phyloP scores from a whole-genome alignment of 805 yeast species.

The Metschnikowia baotianmanensis region DNA sequence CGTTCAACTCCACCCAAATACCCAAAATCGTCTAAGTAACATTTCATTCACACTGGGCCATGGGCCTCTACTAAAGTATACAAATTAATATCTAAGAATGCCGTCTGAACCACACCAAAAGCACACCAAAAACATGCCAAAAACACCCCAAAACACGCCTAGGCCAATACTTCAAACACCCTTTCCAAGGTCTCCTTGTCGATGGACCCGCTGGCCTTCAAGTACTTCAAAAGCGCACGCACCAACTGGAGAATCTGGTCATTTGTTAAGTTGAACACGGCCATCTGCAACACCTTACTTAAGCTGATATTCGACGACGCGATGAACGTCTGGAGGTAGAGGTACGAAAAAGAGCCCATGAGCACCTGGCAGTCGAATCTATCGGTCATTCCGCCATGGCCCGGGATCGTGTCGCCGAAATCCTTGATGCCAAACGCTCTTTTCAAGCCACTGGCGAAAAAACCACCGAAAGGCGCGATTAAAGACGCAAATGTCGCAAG shows the following conservation, averaged over 20 bases:
- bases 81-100: neutral
- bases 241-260: conserved; percentile 65
- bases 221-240: conserved; percentile 54
- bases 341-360: conserved; percentile 93
- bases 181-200: conserved; percentile 27
- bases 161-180: conserved; percentile 33
- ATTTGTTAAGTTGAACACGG: conserved; percentile 64
- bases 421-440: conserved; percentile 95
- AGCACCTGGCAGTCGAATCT: conserved; percentile 96
- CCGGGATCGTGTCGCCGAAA: conserved; percentile 97
- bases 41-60: too few relatives aligned
- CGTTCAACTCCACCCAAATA: too few relatives aligned
- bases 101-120: neutral
- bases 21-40: too few relatives aligned
- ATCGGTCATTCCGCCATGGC: conserved; percentile 98
- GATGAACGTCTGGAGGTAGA: conserved; percentile 90
- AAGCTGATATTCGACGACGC: conserved; percentile 69
- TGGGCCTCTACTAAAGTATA: too few relatives aligned
- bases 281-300: conserved; percentile 71
- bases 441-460: conserved; percentile 96
- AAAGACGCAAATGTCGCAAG: conserved; percentile 93
- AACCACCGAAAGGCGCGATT: conserved; percentile 98
- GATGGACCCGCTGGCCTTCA: conserved; percentile 34
- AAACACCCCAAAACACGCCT: neutral
- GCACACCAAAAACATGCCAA: too few relatives aligned